Evolutionary conservation across 306 rosid species (phyloP).

Genomic region (Bauhinia variegata): DNA sequence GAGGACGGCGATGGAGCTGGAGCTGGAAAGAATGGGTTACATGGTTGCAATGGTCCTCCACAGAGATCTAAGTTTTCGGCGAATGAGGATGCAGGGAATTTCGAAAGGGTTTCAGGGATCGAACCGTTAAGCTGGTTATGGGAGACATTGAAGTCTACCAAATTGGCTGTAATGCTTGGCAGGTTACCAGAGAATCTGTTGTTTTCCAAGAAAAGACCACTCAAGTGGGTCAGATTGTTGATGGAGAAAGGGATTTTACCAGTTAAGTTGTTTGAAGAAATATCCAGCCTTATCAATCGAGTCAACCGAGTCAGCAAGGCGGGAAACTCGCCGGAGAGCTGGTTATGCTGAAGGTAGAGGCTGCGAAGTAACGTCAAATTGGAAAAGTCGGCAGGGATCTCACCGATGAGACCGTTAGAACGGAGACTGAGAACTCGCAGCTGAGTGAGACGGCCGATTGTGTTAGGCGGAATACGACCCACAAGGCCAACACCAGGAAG

Average conservation of each 20-base stretch:
- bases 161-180: conserved; percentile 48
- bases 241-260: conserved; percentile 75
- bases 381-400: conserved; percentile 79
- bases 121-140: conserved; percentile 85
- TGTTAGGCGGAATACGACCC: conserved; percentile 68
- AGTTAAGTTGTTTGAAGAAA: conserved; percentile 71
- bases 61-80: conserved; percentile 78
- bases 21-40: conserved; percentile 79
- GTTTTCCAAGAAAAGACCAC: conserved; percentile 62
- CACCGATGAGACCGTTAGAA: conserved; percentile 67
- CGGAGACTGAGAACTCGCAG: conserved; percentile 91
- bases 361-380: conserved; percentile 66
- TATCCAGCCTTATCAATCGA: conserved; percentile 74
- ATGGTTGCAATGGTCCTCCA: conserved; percentile 65
- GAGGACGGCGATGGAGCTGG: conserved; percentile 68
- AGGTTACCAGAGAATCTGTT: conserved; percentile 68
- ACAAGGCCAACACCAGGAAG: conserved; percentile 84
- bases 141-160: conserved; percentile 59
- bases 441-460: conserved; percentile 59
- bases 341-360: conserved; percentile 69
- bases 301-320: conserved; percentile 46
- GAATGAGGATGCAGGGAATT: conserved; percentile 60
- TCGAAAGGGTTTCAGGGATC: conserved; percentile 57
- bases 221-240: conserved; percentile 73
- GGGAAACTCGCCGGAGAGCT: conserved; percentile 68